Evolutionary conservation across 768 basidiomycete genomes (phyloP), one percentile per base, ranked within the genome.

Genomic region (Calvatia gigantea): DNA sequence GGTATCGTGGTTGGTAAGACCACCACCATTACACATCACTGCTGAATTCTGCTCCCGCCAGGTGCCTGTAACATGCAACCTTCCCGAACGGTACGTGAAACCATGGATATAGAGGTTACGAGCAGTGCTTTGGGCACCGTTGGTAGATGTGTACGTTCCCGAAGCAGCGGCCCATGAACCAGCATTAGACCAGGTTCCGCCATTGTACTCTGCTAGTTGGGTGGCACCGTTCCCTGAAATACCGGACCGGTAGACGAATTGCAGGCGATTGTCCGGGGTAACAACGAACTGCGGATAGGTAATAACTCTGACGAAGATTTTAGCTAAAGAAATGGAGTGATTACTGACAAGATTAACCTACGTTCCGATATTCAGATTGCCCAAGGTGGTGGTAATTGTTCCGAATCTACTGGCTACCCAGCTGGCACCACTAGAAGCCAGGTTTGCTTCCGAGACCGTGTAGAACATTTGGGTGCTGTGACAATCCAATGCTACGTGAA

Each of bases 241-340:
- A 6, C 76, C 77, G 31, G 75, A 70, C 14, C 77, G 74, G 62
- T 73, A 79, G 15, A 79, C 76, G 42, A 79, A 77, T 62, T 79
- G 77, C 7, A 79, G 68, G 44, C 70, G 66, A 62, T 79, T 79
- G 53, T 73, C 70, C 19, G 77, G 71, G 15, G 75, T 77, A 21
- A 79, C 56, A 15, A 79, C 76, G 60, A 77, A 79, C 58, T 77
- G 77, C 7, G 77, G 77, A 57, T 79, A 79, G 1, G 77, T 79
- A 43, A 79, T 64, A 1, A 65, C 67, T 31, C 75, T 78, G 41
- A 12, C 19, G 32, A 29, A 57, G 38, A 38, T 45, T 41, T 43
- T 19, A 48, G 28, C 33, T 32, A 23, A 41, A n/a, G n/a, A n/a
- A n/a, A n/a, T n/a, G 21, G 15, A 28, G 31, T 15, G 3, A 15